Evolutionary conservation across 768 basidiomycete species (phyloP), one percentile per base, ranked within the genome.

Genomic region (Leccinum uliginosum): DNA sequence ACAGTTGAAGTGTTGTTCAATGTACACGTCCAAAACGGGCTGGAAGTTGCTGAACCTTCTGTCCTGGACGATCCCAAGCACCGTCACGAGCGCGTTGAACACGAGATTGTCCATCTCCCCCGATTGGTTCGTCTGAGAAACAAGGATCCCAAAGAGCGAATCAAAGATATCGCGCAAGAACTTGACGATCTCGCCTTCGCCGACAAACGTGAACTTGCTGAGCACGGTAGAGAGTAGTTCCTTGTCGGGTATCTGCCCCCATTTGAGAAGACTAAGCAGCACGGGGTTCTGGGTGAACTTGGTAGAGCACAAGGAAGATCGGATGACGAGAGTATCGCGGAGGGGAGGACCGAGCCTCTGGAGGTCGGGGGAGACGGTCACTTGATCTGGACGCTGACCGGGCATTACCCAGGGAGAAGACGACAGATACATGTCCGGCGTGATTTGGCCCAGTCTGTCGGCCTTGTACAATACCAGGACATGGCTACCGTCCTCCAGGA

Each of bases 41-140:
- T 91, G 87, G 78, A 98, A 98, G 71, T 96, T 93, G 71, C 86
- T 89, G 79, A 98, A 98, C 26, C 96, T 83, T 29, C 96, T 83
- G 71, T 98, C 96, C 64, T 93, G 89, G 12, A 94, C 86, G 58
- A 98, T 94, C 4, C 91, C 89, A 11, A 98, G 86, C 12, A 98
- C 88, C 4, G 86, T 91, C 53, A 98, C 89, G 14, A 98, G 82
- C 1, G 91, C 89, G 63, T 91, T 88, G 77, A 98, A 97, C 9
- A 95, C 91, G 38, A 91, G 77, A 56, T 84, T 79, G 63, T 97
- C 92, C 73, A 96, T 82, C 63, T 93, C 87, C 21, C 87, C 85
- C 6, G 81, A 70, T 56, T 84, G 84, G 62, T 95, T 94, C 60
- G 78, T 79, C 14, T 77, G 73, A 17, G 93, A 93, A 2, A 86